These are phyloP conservation scores for Thermochaetoides thermophila DNA, from an alignment of 495 filamentous ascomycete species.

Conservation along the genomic window DNA sequence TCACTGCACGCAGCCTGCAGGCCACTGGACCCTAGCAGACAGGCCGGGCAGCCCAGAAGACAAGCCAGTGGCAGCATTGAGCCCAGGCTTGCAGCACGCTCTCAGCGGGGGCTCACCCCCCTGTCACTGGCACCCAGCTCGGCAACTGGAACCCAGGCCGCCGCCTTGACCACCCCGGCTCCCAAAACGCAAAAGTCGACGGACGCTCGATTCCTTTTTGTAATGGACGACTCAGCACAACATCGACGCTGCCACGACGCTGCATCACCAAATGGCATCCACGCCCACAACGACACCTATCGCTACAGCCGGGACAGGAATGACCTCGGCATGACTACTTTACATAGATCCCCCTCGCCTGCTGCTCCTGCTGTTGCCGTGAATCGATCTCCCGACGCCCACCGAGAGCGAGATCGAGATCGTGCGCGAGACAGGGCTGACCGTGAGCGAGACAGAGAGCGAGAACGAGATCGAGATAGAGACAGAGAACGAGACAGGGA, in stretches of 20 bases:
- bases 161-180: slow-evolving; percentile 17
- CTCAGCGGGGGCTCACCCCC: slow-evolving; percentile 11
- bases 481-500: no score
- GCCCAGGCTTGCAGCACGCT: slow-evolving; percentile 9
- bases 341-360: slow-evolving; percentile 19
- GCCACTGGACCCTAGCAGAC: no score
- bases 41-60: no score
- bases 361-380: slow-evolving; percentile 17
- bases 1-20: no score
- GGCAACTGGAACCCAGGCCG: slow-evolving; percentile 17
- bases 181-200: slow-evolving; percentile 26
- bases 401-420: slow-evolving; percentile 8
- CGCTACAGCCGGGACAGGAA: slow-evolving; percentile 15
- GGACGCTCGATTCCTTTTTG: slow-evolving; percentile 15
- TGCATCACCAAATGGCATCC: slow-evolving; percentile 23
- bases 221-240: slow-evolving; percentile 18
- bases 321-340: slow-evolving; percentile 26
- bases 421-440: no score
- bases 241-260: no score
- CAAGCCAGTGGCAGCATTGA: no score
- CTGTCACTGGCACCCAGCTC: slow-evolving; percentile 10
- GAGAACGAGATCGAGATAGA: slow-evolving; percentile 1
- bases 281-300: slow-evolving; percentile 11
- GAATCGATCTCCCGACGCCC: slow-evolving; percentile 13
- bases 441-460: slow-evolving; percentile 8